Percentiles rank a stretch among this genome's conserved stretches.
phyloP scores from a whole-genome alignment of 345 rosid species.

The Corchorus olitorius region DNA sequence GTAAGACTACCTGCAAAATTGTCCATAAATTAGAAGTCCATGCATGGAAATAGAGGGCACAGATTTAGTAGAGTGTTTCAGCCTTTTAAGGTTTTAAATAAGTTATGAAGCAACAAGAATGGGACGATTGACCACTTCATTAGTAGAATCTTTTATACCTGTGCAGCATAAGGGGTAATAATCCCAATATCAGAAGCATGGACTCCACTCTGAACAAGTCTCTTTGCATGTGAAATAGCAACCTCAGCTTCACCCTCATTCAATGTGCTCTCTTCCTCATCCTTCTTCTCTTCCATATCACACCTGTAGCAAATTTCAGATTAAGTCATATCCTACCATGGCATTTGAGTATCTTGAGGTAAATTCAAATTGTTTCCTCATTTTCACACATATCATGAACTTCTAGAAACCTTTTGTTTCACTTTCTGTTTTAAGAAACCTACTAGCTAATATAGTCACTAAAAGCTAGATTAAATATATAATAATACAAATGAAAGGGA shows the following conservation, averaged over 20 bases:
- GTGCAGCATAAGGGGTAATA: slow-evolving; percentile 96
- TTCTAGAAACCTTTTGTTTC: background rate
- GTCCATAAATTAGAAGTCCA: background rate
- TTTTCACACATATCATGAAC: slow-evolving; percentile 13
- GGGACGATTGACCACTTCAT: background rate
- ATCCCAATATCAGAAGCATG: slow-evolving; percentile 84
- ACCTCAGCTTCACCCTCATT: slow-evolving; percentile 97
- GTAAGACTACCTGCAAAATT: slow-evolving; percentile 62
- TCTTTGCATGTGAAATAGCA: slow-evolving; percentile 85
- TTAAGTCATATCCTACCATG: slow-evolving; percentile 8
- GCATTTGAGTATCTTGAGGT: slow-evolving; percentile 4
- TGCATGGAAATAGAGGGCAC: slow-evolving; percentile 7
- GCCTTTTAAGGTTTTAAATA: background rate
- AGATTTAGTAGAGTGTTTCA: background rate
- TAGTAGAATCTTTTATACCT: slow-evolving; percentile 39
- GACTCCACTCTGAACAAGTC: slow-evolving; percentile 75
- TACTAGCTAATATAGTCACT: background rate
- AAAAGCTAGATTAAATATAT: background rate
- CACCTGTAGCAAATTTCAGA: slow-evolving; percentile 52
- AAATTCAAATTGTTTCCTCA: slow-evolving; percentile 16
- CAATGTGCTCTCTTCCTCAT: slow-evolving; percentile 93
- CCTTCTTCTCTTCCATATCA: slow-evolving; percentile 99
- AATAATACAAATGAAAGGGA: background rate
- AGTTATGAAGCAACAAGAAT: slow-evolving; percentile 7
- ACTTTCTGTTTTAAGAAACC: slow-evolving; percentile 7